phyloP scores from a whole-genome alignment of 2,329 filamentous ascomycete species.

The Dothiorella sarmentorum region DNA sequence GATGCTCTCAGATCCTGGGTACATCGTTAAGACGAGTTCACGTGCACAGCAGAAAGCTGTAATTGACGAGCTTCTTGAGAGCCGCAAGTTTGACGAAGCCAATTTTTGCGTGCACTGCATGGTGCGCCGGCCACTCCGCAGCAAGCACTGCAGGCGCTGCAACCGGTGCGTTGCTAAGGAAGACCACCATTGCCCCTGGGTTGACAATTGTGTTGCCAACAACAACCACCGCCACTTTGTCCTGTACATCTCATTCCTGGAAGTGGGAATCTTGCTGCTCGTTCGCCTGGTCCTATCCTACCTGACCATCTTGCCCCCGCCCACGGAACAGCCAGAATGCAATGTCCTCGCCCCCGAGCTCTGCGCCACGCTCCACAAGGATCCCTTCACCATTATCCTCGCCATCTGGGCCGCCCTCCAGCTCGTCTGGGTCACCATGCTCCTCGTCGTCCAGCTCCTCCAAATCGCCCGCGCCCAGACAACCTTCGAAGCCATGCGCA shows the following conservation, averaged over 20 bases:
- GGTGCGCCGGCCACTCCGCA: slow-evolving; percentile 86
- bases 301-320: slow-evolving; percentile 54
- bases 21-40: slow-evolving; percentile 84
- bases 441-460: slow-evolving; percentile 87
- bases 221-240: slow-evolving; percentile 98
- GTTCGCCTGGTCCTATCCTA: slow-evolving; percentile 64
- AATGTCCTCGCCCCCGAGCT: slow-evolving; percentile 69
- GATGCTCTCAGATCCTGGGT: slow-evolving; percentile 88
- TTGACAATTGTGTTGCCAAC: slow-evolving; percentile 90
- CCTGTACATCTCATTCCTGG: slow-evolving; percentile 77
- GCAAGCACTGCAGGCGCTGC: slow-evolving; percentile 93
- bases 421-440: slow-evolving; percentile 95
- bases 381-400: slow-evolving; percentile 79
- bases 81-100: slow-evolving; percentile 88
- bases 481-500: slow-evolving; percentile 94
- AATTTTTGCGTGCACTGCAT: slow-evolving; percentile 95
- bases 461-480: slow-evolving; percentile 92
- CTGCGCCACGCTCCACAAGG: slow-evolving; percentile 73
- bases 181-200: slow-evolving; percentile 98
- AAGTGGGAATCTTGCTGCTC: slow-evolving; percentile 69
- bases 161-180: slow-evolving; percentile 91
- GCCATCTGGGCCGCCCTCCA: slow-evolving; percentile 78
- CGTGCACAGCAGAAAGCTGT: slow-evolving; percentile 84
- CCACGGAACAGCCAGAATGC: slow-evolving; percentile 46
- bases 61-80: slow-evolving; percentile 79